Evolutionary conservation across 2,329 filamentous ascomycete genomes (phyloP), one percentile per base, ranked within the genome.

Genomic region (Pseudocercospora musae): DNA sequence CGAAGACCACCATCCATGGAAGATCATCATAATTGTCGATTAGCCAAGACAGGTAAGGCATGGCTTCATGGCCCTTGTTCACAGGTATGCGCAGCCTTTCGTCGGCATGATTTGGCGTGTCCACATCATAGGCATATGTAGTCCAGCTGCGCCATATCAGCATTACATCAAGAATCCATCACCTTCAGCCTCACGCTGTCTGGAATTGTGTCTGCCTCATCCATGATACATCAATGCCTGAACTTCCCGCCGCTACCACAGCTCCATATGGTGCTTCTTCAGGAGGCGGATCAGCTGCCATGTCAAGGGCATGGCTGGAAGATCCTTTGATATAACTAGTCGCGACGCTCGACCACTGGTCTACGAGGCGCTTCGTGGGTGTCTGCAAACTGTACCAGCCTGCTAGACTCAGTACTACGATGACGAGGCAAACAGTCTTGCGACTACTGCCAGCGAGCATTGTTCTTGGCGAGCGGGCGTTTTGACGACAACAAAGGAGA

Each of bases 1-100:
- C 56, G 60, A 74, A 74, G 25, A 67, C 67, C 5, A 69, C 65
- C 46, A 68, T 65, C 53, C 66, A 62, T 0, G 68, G 63, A 3
- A 75, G 76, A 27, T 64, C 50, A 59, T 80, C 63, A 68, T 81
- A 81, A 66, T 79, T 66, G 56, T 81, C 76, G 59, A 81, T 77
- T n/a, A 82, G 70, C 68, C 79, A 81, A 37, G 77, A 79, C 0
- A 81, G 72, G 62, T 81, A 81, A 52, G 78, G 77, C 73, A 79
- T 80, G 4, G 78, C 75, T 68, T 82, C 80, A 57, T 76, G 75
- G 63, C 78, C 79, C 70, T 80, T 81, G 69, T 80, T 71, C 37
- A 65, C 46, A 13, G 79, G 79, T 9, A 82, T 77, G 0, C 73
- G 79, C 40, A 81, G 71, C 27, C 69, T 64, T 6, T 75, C 74